Evolutionary conservation across 164 flowering plant species (phyloP), one percentile per base, ranked within the genome.

Genomic region (Chimonanthus praecox): DNA sequence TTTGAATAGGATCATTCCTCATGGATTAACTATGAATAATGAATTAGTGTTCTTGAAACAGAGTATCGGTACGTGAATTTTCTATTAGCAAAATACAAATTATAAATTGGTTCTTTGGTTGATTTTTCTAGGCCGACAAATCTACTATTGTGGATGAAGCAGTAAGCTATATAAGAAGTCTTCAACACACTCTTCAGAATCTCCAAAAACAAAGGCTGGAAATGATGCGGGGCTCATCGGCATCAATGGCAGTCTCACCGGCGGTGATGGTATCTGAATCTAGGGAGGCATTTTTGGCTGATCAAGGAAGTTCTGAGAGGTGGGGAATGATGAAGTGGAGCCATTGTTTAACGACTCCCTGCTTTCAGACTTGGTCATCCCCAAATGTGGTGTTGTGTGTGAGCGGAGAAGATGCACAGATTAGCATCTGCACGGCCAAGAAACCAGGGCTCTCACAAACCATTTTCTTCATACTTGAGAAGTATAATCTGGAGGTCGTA

Each of bases 91-190:
- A 33, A 33, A 33, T 33, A 33, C 33, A 33, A 33, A 33, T 33
- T 33, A 33, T 33, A 33, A 33, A 33, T 33, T 33, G 33, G 33
- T 1, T 33, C 33, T 33, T 33, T 33, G 1, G 1, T 33, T 33
- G 2, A 21, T 49, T 49, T 44, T 33, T 76, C 11, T 81, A 94
- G 98, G 91, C 88, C 0, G 98, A 94, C 84, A 94, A 94, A 74
- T 85, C 92, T 58, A 88, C 91, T 72, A 85, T 94, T 47, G 97
- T 94, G 3, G 97, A 92, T 76, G 97, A 92, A 85, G 94, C 97
- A 60, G 90, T 91, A 64, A 88, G 67, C 76, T 87, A 89, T 85
- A 92, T 92, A 64, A 83, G 82, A 82, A 81, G 78, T 74, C 88
- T 94, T 49, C 82, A 90, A 70, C 72, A 73, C 5, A 78, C 85